Base-by-base conservation (phyloP, 257 asterid species). In the Haberlea rhodopensis region DNA sequence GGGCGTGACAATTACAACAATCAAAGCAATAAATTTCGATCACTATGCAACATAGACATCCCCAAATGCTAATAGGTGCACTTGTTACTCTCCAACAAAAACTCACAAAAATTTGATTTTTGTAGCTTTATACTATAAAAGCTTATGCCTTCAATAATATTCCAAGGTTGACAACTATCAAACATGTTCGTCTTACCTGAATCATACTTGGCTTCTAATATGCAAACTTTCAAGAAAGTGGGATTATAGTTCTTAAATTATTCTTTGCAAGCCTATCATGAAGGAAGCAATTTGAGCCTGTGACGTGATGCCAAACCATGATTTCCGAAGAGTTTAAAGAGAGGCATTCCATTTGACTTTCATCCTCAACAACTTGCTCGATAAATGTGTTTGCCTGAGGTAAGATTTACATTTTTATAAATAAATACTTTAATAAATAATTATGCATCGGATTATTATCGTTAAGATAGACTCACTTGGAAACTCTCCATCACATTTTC, bases 311-410 rank as follows among this genome's bases (percentile, higher is more conserved):
- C 96, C 96, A 89, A 37, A 83, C 89, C 90, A 77, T 69, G 65
- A 83, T 65, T 28, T 75, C 72, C 8, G 85, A 70, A 64, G 89
- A 52, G 73, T 76, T 51, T 58, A 61, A 58, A 23, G 87, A 77
- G n/a, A 81, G 65, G 73, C 96, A 81, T 75, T 89, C 95, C 86
- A 89, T 87, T 77, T 89, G 91, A 65, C 91, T 83, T 73, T 89
- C 95, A 40, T 87, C 96, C 73, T 87, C 87, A 77, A 87, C 96
- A 53, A 89, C 19, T 67, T 87, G 96, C 78, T 80, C 89, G 0
- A 89, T 78, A 67, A 89, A 85, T 46, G 75, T 24, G 72, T 88
- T 89, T 7, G 78, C 88, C 95, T 87, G 80, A 74, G 78, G 73
- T n/a, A 21, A 34, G 72, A 53, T 22, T 51, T 65, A 58, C 11